Evolutionary conservation across 768 basidiomycete species (phyloP), one percentile per base, ranked within the genome.

Genomic region (Lepiota brunneoincarnata): DNA sequence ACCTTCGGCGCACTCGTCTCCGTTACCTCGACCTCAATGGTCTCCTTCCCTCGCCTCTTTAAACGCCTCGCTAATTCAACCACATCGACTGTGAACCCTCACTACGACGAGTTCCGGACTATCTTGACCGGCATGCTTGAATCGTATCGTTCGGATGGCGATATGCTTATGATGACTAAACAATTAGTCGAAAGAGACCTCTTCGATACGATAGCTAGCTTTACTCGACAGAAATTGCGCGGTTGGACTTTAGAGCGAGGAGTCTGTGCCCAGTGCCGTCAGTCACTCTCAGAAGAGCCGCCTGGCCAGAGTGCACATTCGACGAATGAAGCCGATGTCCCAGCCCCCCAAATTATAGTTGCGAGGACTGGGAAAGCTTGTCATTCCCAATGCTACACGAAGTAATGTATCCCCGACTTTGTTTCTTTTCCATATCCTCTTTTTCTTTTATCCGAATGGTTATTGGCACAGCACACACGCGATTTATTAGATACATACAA

Each of bases 51-150:
- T 20, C 82, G 83, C 17, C 74, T 99, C 7, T 96, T 99, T 80
- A 93, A 91, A 61, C 84, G 93, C 5, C 80, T 98, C 3, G 91
- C 98, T 37, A 86, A 93, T 59, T 81, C 87, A 1, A 77, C 84
- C 4, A 74, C 84, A 18, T 72, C 81, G 2, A 72, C 83, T 1
- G 74, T 78, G 20, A 79, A 83, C 31, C 82, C 84, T 11, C 82
- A 85, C 23, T 98, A 98, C 69, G 84, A 87, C 18, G 95, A 98
- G 69, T 96, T 98, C 69, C 81, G 93, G 41, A 81, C 83, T 10
- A 94, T 99, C 56, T 75, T 99, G 26, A 87, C 86, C 0, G 89
- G 92, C n/a, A 99, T 98, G 92, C 71, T 98, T 61, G 93, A 96
- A 63, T 89, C 93, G 2, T 98, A 98, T 71, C 84, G 88, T 36